Evolutionary conservation across 306 rosid species (phyloP).

Genomic region (Argentina anserina): DNA sequence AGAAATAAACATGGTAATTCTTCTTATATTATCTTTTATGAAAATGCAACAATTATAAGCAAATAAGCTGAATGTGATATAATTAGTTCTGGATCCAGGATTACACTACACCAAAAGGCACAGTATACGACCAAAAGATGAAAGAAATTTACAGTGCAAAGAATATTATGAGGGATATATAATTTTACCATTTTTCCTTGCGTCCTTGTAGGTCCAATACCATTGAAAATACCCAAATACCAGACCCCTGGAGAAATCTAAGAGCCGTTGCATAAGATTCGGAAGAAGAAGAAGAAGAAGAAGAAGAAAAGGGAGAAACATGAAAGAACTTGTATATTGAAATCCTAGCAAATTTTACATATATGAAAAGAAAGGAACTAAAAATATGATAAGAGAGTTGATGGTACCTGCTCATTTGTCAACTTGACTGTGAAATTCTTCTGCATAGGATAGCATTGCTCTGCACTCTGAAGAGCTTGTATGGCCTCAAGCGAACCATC

Average conservation of each 20-base stretch:
- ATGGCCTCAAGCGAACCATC: conserved; percentile 42
- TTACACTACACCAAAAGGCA: neutral
- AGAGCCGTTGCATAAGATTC: conserved; percentile 21
- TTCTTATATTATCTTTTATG: too few relatives aligned
- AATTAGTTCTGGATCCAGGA: neutral
- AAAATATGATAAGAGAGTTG: neutral
- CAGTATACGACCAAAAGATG: neutral
- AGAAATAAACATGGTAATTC: too few relatives aligned
- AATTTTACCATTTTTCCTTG: conserved; percentile 86
- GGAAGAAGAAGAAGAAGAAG: neutral
- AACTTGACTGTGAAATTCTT: conserved; percentile 58
- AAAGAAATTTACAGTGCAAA: conserved; percentile 3
- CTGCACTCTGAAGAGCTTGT: conserved; percentile 58
- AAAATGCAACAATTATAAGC: too few relatives aligned
- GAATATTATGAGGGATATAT: neutral
- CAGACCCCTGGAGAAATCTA: conserved; percentile 96
- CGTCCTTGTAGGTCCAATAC: conserved; percentile 78
- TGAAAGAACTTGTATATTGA: conserved; percentile 21
- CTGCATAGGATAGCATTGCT: conserved; percentile 88
- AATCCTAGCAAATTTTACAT: neutral
- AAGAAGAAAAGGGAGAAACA: neutral
- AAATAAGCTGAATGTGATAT: too few relatives aligned
- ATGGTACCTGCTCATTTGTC: conserved; percentile 77
- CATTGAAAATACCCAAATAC: conserved; percentile 94
- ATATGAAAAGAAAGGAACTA: neutral